Evolutionary conservation across 257 asterid genomes (phyloP), one percentile per base, ranked within the genome.

Genomic region (Echites panduratus): DNA sequence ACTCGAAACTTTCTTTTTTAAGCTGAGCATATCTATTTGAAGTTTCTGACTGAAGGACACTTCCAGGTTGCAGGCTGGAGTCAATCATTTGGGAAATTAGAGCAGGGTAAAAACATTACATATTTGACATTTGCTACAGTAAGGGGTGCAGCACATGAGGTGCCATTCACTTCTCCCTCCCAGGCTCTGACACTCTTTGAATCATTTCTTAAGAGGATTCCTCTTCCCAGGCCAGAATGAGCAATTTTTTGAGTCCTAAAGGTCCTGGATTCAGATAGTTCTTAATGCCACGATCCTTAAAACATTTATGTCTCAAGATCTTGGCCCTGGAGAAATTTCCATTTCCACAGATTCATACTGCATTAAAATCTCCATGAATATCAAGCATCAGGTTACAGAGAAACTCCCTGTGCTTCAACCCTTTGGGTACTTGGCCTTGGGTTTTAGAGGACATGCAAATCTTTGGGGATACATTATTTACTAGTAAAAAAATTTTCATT

Each of bases 151-250:
- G 79, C 79, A 54, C 79, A 79, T 66, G 76, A 70, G 59, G 79
- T 79, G 40, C 83, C 79, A 1, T 75, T 44, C 29, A 74, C 79
- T 45, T 79, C 82, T 70, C 82, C 79, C 9, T 79, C 79, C n/a
- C 74, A 75, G 63, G 79, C 79, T 26, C 72, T 71, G 13, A 75
- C 72, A 19, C 71, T 79, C 27, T 79, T 79, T 57, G 11, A 66
- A 61, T 35, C 71, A 49, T 75, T 79, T 68, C 63, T 75, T 0
- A 44, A 29, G 50, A 66, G 77, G 59, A 7, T 27, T 48, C 71
- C 79, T 47, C 74, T 69, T n/a, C n/a, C n/a, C n/a, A n/a, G 0
- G 76, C 77, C 11, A 68, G 66, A 65, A 56, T 9, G 40, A 22
- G 12, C 29, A 38, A 29, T 11, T 38, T n/a, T 32, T 40, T 20